Evolutionary conservation across 768 basidiomycete species (phyloP).

Genomic region (Boletus pseudopeckii): DNA sequence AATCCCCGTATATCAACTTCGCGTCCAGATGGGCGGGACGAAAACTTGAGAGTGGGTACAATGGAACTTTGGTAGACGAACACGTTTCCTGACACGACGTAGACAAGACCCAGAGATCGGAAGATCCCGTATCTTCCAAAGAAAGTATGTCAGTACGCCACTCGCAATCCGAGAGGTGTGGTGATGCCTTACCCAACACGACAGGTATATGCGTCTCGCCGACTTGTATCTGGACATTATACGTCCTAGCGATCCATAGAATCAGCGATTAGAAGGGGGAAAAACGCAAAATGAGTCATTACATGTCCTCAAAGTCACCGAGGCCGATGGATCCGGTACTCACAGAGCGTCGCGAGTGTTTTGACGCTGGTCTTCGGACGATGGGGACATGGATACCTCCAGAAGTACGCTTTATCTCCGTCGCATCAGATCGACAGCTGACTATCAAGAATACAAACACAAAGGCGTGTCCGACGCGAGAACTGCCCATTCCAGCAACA

Average conservation of each 20-base stretch:
- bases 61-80: constrained; percentile 36
- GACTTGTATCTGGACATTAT: constrained; percentile 57
- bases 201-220: constrained; percentile 52
- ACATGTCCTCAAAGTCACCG: constrained; percentile 65
- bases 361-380: not conserved
- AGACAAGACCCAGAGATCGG: constrained; percentile 73
- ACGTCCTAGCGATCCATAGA: constrained; percentile 42
- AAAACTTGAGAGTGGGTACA: constrained; percentile 52
- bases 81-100: constrained; percentile 48
- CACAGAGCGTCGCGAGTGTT: constrained; percentile 8
- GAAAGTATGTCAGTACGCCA: not conserved
- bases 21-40: constrained; percentile 45
- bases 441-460: constrained; percentile 5
- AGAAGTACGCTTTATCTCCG: constrained; percentile 2
- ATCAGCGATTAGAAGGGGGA: constrained; percentile 6
- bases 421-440: not conserved
- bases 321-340: constrained; percentile 45
- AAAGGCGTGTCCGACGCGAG: constrained; percentile 5
- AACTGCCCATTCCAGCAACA: constrained; percentile 9
- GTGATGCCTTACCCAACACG: constrained; percentile 49
- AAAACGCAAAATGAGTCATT: constrained; percentile 21
- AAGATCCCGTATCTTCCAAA: constrained; percentile 68
- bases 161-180: not conserved
- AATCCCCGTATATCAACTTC: constrained; percentile 65
- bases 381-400: constrained; percentile 28